phyloP scores from a whole-genome alignment of 176 grass and related monocot genomes.

The Echinochloa phyllopogon region DNA sequence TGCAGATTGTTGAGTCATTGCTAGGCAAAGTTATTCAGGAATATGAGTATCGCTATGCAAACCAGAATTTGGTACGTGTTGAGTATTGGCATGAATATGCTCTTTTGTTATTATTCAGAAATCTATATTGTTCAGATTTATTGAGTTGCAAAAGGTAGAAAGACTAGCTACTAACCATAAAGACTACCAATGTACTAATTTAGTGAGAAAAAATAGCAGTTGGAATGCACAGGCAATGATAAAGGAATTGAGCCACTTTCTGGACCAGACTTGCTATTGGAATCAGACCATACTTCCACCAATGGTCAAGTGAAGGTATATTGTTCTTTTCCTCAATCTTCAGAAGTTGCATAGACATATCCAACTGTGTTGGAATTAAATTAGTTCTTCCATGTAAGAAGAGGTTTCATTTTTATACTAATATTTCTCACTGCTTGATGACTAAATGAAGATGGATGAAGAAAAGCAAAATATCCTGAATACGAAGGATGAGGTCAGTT shows the following conservation, averaged over 20 bases:
- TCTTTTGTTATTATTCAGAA: not conserved
- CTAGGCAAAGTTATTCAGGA: conserved; percentile 83
- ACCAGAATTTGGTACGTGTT: conserved; percentile 53
- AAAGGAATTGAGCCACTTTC: conserved; percentile 32
- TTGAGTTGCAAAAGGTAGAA: conserved; percentile 5
- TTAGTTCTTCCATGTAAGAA: not conserved
- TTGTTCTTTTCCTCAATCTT: not conserved
- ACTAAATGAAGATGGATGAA: conserved; percentile 38
- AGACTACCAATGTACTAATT: not conserved
- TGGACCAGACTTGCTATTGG: conserved; percentile 19
- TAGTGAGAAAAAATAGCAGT: conserved; percentile 29
- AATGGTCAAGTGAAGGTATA: conserved; percentile 32
- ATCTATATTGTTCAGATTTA: conserved; percentile 26
- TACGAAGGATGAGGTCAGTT: conserved; percentile 7
- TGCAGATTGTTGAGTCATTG: conserved; percentile 84
- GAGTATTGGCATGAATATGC: conserved; percentile 18
- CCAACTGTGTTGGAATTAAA: not conserved
- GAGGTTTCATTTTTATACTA: conserved; percentile 32
- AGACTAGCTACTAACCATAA: conserved; percentile 1
- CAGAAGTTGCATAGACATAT: not conserved
- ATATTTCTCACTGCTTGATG: conserved; percentile 27
- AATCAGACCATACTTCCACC: conserved; percentile 32
- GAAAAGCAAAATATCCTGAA: conserved; percentile 39
- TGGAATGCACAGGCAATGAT: conserved; percentile 32
- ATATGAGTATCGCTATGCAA: conserved; percentile 60